Evolutionary conservation across 2,329 filamentous ascomycete genomes (phyloP).

Genomic region (Blastomyces percursus): DNA sequence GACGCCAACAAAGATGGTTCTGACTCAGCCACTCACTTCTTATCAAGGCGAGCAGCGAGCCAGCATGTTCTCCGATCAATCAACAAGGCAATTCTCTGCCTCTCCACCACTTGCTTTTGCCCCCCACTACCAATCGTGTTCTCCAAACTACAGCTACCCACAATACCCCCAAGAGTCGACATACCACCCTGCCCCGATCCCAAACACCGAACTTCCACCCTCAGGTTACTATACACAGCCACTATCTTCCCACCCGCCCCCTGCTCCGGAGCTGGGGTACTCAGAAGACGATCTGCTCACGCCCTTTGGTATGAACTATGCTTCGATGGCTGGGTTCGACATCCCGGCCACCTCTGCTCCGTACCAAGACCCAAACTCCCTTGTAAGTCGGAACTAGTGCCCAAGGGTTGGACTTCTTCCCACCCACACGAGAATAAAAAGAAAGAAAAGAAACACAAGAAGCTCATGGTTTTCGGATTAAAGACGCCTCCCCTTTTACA

Average conservation of each 20-base stretch:
- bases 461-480: neutral
- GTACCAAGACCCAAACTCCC: slow-evolving; percentile 22
- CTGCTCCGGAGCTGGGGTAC: slow-evolving; percentile 40
- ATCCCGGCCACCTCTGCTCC: slow-evolving; percentile 30
- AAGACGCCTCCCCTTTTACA: slow-evolving; percentile 30
- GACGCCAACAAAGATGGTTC: slow-evolving; percentile 15
- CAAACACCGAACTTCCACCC: slow-evolving; percentile 26
- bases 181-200: slow-evolving; percentile 24
- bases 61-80: slow-evolving; percentile 47
- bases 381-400: slow-evolving; percentile 5
- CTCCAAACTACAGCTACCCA: slow-evolving; percentile 33
- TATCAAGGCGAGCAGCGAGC: slow-evolving; percentile 40
- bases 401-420: neutral
- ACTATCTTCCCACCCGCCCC: slow-evolving; percentile 23
- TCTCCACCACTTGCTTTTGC: slow-evolving; percentile 48
- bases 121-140: slow-evolving; percentile 34
- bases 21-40: slow-evolving; percentile 25
- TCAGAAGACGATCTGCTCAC: slow-evolving; percentile 46
- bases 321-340: slow-evolving; percentile 48
- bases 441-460: neutral
- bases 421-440: neutral
- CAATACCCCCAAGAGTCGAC: slow-evolving; percentile 26
- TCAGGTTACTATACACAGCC: slow-evolving; percentile 32
- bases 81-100: slow-evolving; percentile 48
- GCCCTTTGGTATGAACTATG: slow-evolving; percentile 51